Base-by-base conservation (phyloP, 441 rosid species). In the Populus hybrid region DNA sequence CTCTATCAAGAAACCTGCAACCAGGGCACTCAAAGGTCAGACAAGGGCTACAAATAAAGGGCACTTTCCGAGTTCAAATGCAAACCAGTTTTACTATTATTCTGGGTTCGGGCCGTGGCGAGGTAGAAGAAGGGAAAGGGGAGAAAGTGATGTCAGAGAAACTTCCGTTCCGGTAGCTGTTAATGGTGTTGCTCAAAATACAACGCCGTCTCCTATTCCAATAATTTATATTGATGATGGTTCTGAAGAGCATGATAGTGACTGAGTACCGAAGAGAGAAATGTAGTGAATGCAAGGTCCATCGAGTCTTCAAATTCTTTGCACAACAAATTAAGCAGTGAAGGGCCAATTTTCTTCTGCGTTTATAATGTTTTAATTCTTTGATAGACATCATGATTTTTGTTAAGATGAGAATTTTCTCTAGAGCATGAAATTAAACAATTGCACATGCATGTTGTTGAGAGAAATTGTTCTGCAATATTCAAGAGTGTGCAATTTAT, bases 21-120 rank as follows among this genome's bases (percentile, higher is more conserved):
- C 82, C 0, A 73, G 71, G 21, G 67, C 66, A 35, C 78, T 87
- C 59, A 81, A 88, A 0, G 85, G 89, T 40, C 74, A 88, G 76
- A 82, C 78, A 67, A 86, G 87, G 73, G 77, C 77, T 18, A 36
- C 81, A 7, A 87, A 67, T 66, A 86, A 74, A 81, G 85, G 82
- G 16, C 0, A 20, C 11, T 35, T 11, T 21, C 6, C 5, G 36
- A 68, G 9, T 9, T 32, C 75, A 24, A 88, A 84, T 57, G 85
- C 85, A 2, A 69, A 85, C 14, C 88, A 87, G 82, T 92, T 86
- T 79, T 91, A 91, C 77, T 92, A 94, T 80, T 92, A 91, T 83
- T 86, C 94, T 21, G 95, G 94, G 78, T 91, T 91, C 75, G 96
- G 97, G 8, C 94, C 93, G 12, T 40, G 76, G 64, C 88, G 94